Conservation (phyloP, 805 yeast genomes). For the Metschnikowia aberdeeniae region DNA sequence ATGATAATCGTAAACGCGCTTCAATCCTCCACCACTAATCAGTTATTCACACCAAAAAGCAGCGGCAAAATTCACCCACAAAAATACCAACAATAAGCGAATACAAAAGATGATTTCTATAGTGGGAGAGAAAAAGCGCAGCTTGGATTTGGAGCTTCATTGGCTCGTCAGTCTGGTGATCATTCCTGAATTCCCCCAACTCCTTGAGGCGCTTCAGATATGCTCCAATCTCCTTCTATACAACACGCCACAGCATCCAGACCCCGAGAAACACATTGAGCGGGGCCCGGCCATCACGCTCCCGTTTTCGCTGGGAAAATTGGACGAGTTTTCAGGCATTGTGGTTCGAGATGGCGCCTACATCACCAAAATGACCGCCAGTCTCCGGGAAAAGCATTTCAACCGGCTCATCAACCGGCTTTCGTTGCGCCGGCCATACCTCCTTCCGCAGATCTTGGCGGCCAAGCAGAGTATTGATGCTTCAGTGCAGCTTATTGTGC, state of each 20-base stretch:
- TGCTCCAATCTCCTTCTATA: constrained; percentile 34
- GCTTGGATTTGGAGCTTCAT: constrained; percentile 18
- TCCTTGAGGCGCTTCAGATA: constrained; percentile 34
- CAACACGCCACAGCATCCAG: constrained; percentile 36
- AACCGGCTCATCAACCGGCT: constrained; percentile 29
- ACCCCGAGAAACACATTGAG: constrained; percentile 21
- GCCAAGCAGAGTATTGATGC: constrained; percentile 42
- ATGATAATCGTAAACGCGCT: no score
- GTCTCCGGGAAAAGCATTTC: constrained; percentile 39
- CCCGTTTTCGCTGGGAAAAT: constrained; percentile 53
- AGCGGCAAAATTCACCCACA: no score
- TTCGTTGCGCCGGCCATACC: constrained; percentile 28
- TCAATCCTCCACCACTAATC: no score
- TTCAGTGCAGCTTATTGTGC: constrained; percentile 25
- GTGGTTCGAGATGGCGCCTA: constrained; percentile 53
- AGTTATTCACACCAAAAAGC: no score
- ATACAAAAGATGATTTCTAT: constrained; percentile 4
- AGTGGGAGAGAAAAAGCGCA: constrained; percentile 6
- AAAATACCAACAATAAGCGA: no score
- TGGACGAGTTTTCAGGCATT: constrained; percentile 58
- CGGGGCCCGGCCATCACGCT: constrained; percentile 45
- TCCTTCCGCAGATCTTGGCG: constrained; percentile 44
- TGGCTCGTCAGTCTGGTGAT: constrained; percentile 17
- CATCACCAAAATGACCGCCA: constrained; percentile 45
- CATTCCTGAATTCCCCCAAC: constrained; percentile 18